Evolutionary conservation across 2,329 filamentous ascomycete genomes (phyloP).

Genomic region (Trichoderma cornu-damae): DNA sequence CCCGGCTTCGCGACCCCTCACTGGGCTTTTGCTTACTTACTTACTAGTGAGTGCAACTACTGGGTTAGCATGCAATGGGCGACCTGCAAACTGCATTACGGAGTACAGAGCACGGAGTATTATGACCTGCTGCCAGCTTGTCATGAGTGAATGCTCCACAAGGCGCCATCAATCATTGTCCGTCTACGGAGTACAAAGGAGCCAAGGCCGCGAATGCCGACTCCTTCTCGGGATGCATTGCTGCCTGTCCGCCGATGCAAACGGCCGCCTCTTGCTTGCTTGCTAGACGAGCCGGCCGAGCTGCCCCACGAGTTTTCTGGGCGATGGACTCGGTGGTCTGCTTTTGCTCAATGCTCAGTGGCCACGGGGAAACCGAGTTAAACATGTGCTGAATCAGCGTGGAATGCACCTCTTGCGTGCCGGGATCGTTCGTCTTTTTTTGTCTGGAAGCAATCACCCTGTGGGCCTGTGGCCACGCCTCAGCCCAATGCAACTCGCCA

Average conservation of each 20-base stretch:
- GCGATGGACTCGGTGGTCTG: background rate
- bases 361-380: too few species aligned
- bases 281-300: background rate
- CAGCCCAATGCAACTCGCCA: too few species aligned
- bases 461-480: too few species aligned
- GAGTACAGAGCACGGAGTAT: too few species aligned
- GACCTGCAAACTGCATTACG: constrained; percentile 12
- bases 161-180: constrained; percentile 10
- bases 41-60: too few species aligned
- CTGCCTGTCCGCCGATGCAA: constrained; percentile 13
- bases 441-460: too few species aligned
- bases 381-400: too few species aligned
- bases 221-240: constrained; percentile 11
- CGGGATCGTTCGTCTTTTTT: too few species aligned
- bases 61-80: constrained; percentile 3
- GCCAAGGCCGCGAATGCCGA: constrained; percentile 10
- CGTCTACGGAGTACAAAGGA: too few species aligned
- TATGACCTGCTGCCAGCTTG: too few species aligned
- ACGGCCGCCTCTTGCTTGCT: background rate
- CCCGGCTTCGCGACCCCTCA: constrained; percentile 12
- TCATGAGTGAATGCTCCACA: constrained; percentile 12
- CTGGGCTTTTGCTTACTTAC: constrained; percentile 3
- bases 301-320: constrained; percentile 12
- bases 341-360: too few species aligned
- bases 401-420: too few species aligned